Percentiles rank a stretch among this genome's conserved stretches.
phyloP scores from a whole-genome alignment of 1,284 basidiomycete genomes.

The Pyrrhoderma noxium region DNA sequence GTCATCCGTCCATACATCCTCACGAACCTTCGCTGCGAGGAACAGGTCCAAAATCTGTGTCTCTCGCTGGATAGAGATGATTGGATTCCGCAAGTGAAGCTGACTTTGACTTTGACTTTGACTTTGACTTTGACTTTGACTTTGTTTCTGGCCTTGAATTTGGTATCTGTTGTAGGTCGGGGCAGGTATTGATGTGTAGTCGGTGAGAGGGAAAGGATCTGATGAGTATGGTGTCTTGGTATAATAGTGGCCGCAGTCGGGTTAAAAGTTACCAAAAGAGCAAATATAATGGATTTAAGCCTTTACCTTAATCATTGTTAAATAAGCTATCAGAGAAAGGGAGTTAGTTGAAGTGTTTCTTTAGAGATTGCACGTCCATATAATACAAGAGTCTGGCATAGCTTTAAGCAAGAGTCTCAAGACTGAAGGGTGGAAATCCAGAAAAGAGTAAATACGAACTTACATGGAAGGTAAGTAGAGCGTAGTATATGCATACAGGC shows the following conservation, averaged over 20 bases:
- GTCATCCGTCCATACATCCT: constrained; percentile 22
- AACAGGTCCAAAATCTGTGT: constrained; percentile 21
- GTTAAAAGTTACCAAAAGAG: too few relatives aligned
- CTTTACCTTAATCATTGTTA: too few relatives aligned
- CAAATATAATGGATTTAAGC: too few relatives aligned
- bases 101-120: constrained; percentile 3
- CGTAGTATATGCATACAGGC: constrained; percentile 27
- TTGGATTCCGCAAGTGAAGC: constrained; percentile 11
- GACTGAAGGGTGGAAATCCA: too few relatives aligned
- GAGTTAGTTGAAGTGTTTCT: too few relatives aligned
- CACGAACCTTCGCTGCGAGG: constrained; percentile 19
- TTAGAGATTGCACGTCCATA: too few relatives aligned
- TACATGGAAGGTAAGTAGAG: constrained; percentile 24
- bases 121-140: constrained; percentile 12
- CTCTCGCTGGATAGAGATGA: background rate
- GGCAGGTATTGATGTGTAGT: too few relatives aligned
- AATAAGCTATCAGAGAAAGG: too few relatives aligned
- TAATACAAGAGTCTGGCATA: constrained; percentile 23
- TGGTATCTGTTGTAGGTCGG: background rate
- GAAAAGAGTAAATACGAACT: too few relatives aligned
- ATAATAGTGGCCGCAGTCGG: too few relatives aligned
- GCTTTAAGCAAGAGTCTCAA: too few relatives aligned
- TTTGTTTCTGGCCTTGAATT: background rate
- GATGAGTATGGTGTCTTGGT: constrained; percentile 20
- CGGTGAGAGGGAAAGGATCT: constrained; percentile 24